Base-by-base conservation (phyloP, 257 asterid species). In the Plectranthus barbatus region DNA sequence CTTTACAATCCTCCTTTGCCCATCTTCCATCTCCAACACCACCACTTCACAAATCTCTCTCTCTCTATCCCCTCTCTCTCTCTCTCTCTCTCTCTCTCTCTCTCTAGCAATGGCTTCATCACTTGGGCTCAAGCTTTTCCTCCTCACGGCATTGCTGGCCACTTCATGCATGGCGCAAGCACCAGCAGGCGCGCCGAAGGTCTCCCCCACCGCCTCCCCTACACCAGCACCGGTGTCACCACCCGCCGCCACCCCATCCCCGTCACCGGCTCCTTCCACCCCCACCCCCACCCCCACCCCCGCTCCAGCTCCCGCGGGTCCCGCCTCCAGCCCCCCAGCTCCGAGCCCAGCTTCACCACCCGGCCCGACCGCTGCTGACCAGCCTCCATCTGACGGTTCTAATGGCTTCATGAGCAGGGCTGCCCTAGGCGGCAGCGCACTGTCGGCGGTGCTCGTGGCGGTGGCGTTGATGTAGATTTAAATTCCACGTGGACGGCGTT, bases 161-260 rank as follows among this genome's bases (percentile, higher is more conserved):
- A 64, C 84, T 59, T 70, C 91, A 11, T 84, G 86, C 70, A 64
- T 73, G 70, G 93, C 93, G 0, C 95, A 87, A 64, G 60, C 90
- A 21, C 92, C 92, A 0, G 23, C 74, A 0, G 77, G 84, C 0
- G 69, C 92, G 19, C 92, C 92, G 0, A 66, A 60, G 3, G 82
- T 85, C 36, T 80, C 93, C 26, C 89, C 89, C 49, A 17, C 86
- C 59, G 86, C 88, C 56, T 14, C 76, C 4, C 90, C 90, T 0
- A 59, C 79, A 0, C 79, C 80, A 3, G 71, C 77, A 1, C 85
- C 75, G 34, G 45, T 61, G 7, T 49, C 90, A 0, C 86, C 88
- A 2, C 86, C 90, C 9, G 54, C 77, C 1, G 20, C 72, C 31
- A 47, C 82, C 0, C 82, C 86, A 0, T 13, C 81, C 0, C 76